Evolutionary conservation across 352 stramenopile species (phyloP).

Genomic region (Plasmopara halstedii): DNA sequence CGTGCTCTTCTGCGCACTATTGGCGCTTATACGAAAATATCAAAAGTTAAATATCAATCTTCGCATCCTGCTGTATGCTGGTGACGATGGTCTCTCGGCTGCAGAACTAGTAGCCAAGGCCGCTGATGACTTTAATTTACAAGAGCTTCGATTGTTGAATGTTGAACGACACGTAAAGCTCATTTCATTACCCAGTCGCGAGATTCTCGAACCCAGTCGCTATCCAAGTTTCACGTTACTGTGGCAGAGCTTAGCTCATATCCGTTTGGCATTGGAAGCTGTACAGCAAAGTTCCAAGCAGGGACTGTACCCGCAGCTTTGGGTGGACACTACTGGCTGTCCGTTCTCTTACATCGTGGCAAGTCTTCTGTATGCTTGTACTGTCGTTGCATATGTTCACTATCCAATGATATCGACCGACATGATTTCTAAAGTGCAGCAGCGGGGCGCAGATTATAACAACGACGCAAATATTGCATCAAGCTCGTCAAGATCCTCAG

Average conservation of each 20-base stretch:
- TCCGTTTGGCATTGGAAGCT: conserved; percentile 85
- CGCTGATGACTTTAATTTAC: conserved; percentile 79
- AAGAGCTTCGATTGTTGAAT: conserved; percentile 47
- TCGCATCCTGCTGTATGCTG: conserved; percentile 58
- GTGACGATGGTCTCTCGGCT: conserved; percentile 61
- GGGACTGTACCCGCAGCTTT: conserved; percentile 78
- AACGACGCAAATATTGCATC: conserved; percentile 82
- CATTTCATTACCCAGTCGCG: conserved; percentile 59
- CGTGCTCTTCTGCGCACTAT: conserved; percentile 95
- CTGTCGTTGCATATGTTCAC: conserved; percentile 95
- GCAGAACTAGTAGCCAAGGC: conserved; percentile 70
- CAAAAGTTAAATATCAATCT: conserved; percentile 13
- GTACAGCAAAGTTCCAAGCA: conserved; percentile 47
- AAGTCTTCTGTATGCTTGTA: conserved; percentile 72
- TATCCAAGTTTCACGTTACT: conserved; percentile 94
- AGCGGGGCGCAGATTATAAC: conserved; percentile 91
- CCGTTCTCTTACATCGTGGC: conserved; percentile 96
- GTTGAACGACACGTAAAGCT: conserved; percentile 59
- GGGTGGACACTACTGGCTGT: conserved; percentile 97
- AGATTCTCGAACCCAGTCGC: conserved; percentile 59
- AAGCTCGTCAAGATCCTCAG: conserved; percentile 67
- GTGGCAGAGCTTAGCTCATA: conserved; percentile 92
- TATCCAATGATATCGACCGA: conserved; percentile 99
- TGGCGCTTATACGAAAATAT: conserved; percentile 68
- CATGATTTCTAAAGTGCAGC: conserved; percentile 94